These are phyloP conservation scores for Phragmites australis DNA, from an alignment of 176 grass and related monocot species.

Conservation along the genomic window DNA sequence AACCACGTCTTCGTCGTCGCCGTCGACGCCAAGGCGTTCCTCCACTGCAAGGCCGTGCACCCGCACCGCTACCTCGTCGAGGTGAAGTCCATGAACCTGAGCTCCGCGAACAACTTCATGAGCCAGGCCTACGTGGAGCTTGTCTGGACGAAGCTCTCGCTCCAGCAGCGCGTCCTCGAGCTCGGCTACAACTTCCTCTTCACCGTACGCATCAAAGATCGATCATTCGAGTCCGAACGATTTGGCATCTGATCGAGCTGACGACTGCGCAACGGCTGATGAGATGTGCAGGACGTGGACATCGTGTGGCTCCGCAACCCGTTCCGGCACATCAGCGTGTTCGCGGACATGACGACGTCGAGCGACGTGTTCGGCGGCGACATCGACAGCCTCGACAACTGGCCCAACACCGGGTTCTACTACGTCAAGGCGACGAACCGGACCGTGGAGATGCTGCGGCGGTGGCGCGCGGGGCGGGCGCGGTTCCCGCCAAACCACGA, in stretches of 20 bases:
- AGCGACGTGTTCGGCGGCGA: conserved; percentile 50
- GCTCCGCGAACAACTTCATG: conserved; percentile 37
- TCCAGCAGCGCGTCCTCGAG: conserved; percentile 58
- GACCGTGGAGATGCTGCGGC: conserved; percentile 41
- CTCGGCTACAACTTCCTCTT: conserved; percentile 75
- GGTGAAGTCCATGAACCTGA: conserved; percentile 20
- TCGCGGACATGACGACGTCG: conserved; percentile 54
- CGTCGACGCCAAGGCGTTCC: conserved; percentile 36
- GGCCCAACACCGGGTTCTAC: conserved; percentile 55
- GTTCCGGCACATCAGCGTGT: conserved; percentile 39
- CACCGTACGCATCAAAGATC: conserved; percentile 37
- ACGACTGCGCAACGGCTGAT: not conserved
- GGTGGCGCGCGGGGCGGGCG: conserved; percentile 39
- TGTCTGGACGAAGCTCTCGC: conserved; percentile 57
- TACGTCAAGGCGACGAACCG: conserved; percentile 42
- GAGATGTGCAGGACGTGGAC: conserved; percentile 45
- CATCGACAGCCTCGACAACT: conserved; percentile 20
- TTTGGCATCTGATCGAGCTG: not conserved
- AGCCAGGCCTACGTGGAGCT: conserved; percentile 53
- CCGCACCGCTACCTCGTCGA: conserved; percentile 58
- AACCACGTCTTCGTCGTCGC: conserved; percentile 54
- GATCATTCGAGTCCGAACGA: not conserved
- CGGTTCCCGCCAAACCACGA: conserved; percentile 49
- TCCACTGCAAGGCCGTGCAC: conserved; percentile 53
- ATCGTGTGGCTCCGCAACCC: conserved; percentile 63